Evolutionary conservation across 2,329 filamentous ascomycete genomes (phyloP).

Genomic region (Arthrobotrys musiformis): DNA sequence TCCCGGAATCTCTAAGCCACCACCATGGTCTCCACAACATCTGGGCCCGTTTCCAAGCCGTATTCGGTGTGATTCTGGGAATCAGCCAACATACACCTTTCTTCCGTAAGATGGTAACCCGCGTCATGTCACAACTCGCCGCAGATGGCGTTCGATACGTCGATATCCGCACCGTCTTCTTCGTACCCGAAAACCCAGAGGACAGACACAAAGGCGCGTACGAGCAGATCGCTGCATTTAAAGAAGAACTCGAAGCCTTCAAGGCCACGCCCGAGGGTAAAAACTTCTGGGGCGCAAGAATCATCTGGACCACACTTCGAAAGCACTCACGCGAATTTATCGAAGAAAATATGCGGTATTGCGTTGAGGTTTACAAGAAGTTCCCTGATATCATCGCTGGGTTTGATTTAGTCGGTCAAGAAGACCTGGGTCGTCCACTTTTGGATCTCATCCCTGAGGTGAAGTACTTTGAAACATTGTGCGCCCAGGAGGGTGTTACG

Average conservation of each 20-base stretch:
- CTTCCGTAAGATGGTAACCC: constrained; percentile 75
- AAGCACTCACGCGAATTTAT: constrained; percentile 73
- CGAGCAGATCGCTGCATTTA: constrained; percentile 77
- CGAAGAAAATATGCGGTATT: constrained; percentile 84
- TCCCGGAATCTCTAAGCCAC: constrained; percentile 78
- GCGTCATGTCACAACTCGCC: constrained; percentile 76
- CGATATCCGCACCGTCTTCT: constrained; percentile 82
- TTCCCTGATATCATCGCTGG: constrained; percentile 84
- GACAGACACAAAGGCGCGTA: constrained; percentile 59
- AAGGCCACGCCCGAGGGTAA: constrained; percentile 76
- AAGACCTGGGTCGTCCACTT: constrained; percentile 80
- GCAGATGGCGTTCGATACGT: constrained; percentile 86
- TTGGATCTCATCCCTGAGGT: constrained; percentile 82
- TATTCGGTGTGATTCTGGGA: constrained; percentile 77
- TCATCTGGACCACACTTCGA: constrained; percentile 85
- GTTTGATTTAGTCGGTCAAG: constrained; percentile 89
- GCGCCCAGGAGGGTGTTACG: constrained; percentile 78
- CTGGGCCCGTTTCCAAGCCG: constrained; percentile 82
- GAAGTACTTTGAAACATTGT: constrained; percentile 93
- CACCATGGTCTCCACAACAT: constrained; percentile 85
- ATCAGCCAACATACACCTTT: constrained; percentile 62
- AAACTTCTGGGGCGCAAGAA: constrained; percentile 82
- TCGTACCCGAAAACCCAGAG: constrained; percentile 40
- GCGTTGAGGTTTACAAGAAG: constrained; percentile 80
- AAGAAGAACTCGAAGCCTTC: constrained; percentile 82